Base-by-base conservation (phyloP, 2,329 filamentous ascomycete species). In the Zasmidium citrigriseum region DNA sequence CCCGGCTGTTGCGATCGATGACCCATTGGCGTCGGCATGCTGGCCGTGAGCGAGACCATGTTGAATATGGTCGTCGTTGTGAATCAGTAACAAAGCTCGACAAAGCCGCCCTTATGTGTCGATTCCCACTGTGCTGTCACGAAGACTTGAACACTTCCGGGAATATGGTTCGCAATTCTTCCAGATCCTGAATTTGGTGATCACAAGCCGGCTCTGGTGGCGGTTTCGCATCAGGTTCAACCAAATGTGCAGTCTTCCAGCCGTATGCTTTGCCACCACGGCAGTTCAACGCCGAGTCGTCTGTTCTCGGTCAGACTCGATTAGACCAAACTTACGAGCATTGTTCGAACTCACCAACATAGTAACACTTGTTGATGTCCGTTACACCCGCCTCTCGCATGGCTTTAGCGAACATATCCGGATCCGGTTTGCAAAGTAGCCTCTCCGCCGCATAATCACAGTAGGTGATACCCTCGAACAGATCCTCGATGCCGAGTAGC, bases 391-490 rank as follows among this genome's bases (percentile, higher is more conserved):
- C 92, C 67, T 98, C 89, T 48, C 75, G 80, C 89, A 98, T 96
- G 4, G 90, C 95, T 77, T 95, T 96, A 38, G 83, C 83, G 72
- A 87, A 99, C 89, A 96, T 95, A 52, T 87, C 86, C 53, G 82
- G 81, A 57, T 89, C 83, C 2, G 95, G 95, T 74, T 99, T 99
- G 79, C 95, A 97, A 48, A 96, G 76, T 61, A 99, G 82, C 4
- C 85, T 88, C 45, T 85, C 78, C 16, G 83, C 77, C 11, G 80
- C 82, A 75, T 99, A 99, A 75, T 99, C 91, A 72, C 96, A 99
- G 74, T 86, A 99, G 0, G 95, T 99, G 61, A 98, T 86, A 7
- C 95, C 95, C 63, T 98, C 93, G 71, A 99, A 99, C 23, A 93
- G 78, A 72, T 96, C 91, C 1, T 96, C 92, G 22, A 99, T 80